Base-by-base conservation (phyloP, 441 rosid genomes). In the Jatropha podagrica region DNA sequence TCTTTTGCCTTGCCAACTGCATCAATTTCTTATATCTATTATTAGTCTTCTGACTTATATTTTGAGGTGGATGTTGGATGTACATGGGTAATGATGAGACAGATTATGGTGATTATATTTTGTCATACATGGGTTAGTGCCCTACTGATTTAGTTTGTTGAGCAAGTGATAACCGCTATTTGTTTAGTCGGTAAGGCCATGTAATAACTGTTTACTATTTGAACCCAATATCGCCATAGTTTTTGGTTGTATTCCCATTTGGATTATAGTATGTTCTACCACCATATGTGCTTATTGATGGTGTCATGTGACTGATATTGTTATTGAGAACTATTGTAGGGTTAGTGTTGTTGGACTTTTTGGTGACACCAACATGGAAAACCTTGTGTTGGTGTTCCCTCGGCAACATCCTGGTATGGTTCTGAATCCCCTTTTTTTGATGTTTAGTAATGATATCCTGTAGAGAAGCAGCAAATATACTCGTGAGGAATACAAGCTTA, bases 361-460 rank as follows among this genome's bases (percentile, higher is more conserved):
- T 84, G 88, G 78, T 87, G 80, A 84, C 88, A 82, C 91, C 88
- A 86, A 81, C 89, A 85, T 81, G 83, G 82, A 76, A 75, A 71
- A 62, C 74, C 79, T 77, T 77, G 74, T 87, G 91, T 90, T 90
- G 89, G 89, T 87, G 86, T 85, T 72, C 76, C 85, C 82, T 80
- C 90, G 71, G 85, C 92, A 75, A 75, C 73, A 74, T 83, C 71
- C 83, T 84, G 89, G 89, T 88, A 91, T 88, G 93, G 86, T 77
- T 82, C 89, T 80, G 69, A 77, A 78, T 68, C 83, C 83, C 83
- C 79, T 68, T 63, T 81, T 32, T 77, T 72, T 82, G 76, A 78
- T 85, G 67, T 76, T 71, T 69, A 72, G 74, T 72, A 14, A 72
- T 81, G 76, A 74, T 78, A 54, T 78, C 68, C 26, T 77, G 75